Percentiles rank a stretch among this genome's conserved stretches.
Evolutionary conservation across 345 rosid species (phyloP).

Genomic region (Lepidium didymum): DNA sequence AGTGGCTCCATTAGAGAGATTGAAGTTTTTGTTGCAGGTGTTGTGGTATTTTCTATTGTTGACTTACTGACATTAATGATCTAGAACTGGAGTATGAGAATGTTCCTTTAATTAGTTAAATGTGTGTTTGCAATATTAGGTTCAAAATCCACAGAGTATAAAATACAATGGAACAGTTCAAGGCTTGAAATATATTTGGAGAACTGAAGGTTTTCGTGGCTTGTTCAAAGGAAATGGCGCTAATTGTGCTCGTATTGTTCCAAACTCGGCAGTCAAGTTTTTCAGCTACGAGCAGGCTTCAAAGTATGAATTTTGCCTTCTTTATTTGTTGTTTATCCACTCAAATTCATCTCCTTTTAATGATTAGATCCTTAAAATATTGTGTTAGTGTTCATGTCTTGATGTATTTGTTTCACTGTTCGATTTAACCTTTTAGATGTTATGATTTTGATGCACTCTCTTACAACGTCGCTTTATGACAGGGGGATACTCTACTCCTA

Average conservation of each 20-base stretch:
- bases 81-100: no score
- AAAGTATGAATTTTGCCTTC: slow-evolving; percentile 33
- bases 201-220: slow-evolving; percentile 90
- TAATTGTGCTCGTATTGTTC: slow-evolving; percentile 95
- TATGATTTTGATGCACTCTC: not conserved
- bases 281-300: slow-evolving; percentile 98
- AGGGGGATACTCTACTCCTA: slow-evolving; percentile 68
- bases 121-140: slow-evolving; percentile 31
- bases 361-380: not conserved
- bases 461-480: slow-evolving; percentile 4
- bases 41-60: not conserved
- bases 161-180: slow-evolving; percentile 90
- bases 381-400: no score
- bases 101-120: no score
- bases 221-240: slow-evolving; percentile 95
- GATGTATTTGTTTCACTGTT: no score
- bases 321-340: no score
- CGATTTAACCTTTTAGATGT: no score
- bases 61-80: not conserved
- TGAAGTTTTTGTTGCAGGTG: slow-evolving; percentile 96
- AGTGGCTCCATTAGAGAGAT: slow-evolving; percentile 94
- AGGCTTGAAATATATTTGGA: slow-evolving; percentile 95
- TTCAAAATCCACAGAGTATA: slow-evolving; percentile 84
- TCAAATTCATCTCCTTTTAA: no score
- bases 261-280: slow-evolving; percentile 97